These are phyloP conservation scores for Arxiozyma heterogenica DNA, from an alignment of 1,139 yeast genomes.

Conservation along the genomic window DNA sequence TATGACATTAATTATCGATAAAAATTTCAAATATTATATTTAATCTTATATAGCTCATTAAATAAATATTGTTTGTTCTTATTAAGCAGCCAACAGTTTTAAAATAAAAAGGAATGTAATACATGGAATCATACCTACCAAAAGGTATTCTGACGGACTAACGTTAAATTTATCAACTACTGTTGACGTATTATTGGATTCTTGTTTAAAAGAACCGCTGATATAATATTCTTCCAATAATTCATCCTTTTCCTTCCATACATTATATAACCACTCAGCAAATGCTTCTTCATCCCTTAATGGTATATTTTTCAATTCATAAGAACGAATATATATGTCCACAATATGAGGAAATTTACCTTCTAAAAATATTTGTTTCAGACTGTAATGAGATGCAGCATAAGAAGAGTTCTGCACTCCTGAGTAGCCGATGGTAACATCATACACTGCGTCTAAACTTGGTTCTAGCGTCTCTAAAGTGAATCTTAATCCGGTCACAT, in stretches of 20 bases:
- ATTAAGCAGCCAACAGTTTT: neutral
- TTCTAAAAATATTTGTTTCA: slow-evolving; percentile 51
- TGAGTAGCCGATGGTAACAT: slow-evolving; percentile 73
- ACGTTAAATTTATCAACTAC: slow-evolving; percentile 14
- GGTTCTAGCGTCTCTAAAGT: slow-evolving; percentile 49
- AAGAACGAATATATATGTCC: slow-evolving; percentile 54
- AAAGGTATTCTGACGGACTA: slow-evolving; percentile 7
- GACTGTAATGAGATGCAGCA: slow-evolving; percentile 71
- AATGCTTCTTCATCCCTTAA: slow-evolving; percentile 51
- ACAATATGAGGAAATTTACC: slow-evolving; percentile 67
- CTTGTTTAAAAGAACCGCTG: slow-evolving; percentile 42
- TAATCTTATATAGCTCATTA: neutral
- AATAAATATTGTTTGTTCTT: neutral
- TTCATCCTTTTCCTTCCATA: slow-evolving; percentile 77
- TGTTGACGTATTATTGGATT: slow-evolving; percentile 9
- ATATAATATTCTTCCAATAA: slow-evolving; percentile 52
- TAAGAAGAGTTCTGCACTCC: slow-evolving; percentile 54
- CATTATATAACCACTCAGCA: slow-evolving; percentile 62
- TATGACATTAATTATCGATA: neutral
- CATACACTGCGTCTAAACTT: slow-evolving; percentile 66
- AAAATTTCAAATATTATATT: too few relatives aligned
- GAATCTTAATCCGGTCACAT: slow-evolving; percentile 69
- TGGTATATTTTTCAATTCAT: slow-evolving; percentile 56
- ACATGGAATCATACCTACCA: slow-evolving; percentile 10
- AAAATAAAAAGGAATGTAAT: slow-evolving; percentile 4